phyloP scores from a whole-genome alignment of 2,329 filamentous ascomycete genomes.

The Ceratocystis ficicola region DNA sequence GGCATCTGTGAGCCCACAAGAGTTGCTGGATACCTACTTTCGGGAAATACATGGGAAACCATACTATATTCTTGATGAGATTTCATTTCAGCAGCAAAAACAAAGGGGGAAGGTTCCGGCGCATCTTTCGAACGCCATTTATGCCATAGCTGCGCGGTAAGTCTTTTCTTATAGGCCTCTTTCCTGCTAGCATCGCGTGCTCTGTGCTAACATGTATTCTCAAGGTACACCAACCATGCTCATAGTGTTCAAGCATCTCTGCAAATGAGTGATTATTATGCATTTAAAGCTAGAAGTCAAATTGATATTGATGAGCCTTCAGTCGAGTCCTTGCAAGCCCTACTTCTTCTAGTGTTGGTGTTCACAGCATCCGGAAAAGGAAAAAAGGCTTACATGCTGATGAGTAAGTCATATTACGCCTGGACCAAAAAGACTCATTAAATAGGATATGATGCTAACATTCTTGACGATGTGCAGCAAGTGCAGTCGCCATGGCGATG shows the following conservation, averaged over 20 bases:
- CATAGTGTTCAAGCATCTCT: slow-evolving; percentile 56
- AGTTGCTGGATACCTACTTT: slow-evolving; percentile 68
- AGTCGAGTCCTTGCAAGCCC: slow-evolving; percentile 62
- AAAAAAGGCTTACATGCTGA: slow-evolving; percentile 76
- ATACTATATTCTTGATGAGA: slow-evolving; percentile 69
- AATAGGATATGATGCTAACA: slow-evolving; percentile 29
- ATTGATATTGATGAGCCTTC: slow-evolving; percentile 72
- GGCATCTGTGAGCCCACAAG: slow-evolving; percentile 20
- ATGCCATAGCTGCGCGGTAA: slow-evolving; percentile 51
- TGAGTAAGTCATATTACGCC: slow-evolving; percentile 44
- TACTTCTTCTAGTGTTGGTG: slow-evolving; percentile 62
- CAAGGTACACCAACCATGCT: slow-evolving; percentile 58
- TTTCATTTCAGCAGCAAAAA: slow-evolving; percentile 57
- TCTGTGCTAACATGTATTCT: slow-evolving; percentile 23
- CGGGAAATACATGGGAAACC: slow-evolving; percentile 67
- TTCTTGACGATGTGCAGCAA: slow-evolving; percentile 39
- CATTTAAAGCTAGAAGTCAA: slow-evolving; percentile 53
- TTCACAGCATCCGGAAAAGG: slow-evolving; percentile 67
- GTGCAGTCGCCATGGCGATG: slow-evolving; percentile 69
- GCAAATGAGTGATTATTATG: slow-evolving; percentile 59
- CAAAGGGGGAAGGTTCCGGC: slow-evolving; percentile 53
- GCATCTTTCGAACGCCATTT: slow-evolving; percentile 45
- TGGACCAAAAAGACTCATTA: neutral
- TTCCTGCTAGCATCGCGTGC: neutral
- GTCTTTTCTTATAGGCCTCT: slow-evolving; percentile 22